Evolutionary conservation across 1,284 basidiomycete genomes (phyloP), one percentile per base, ranked within the genome.

Genomic region (Papiliotrema nemorosa): DNA sequence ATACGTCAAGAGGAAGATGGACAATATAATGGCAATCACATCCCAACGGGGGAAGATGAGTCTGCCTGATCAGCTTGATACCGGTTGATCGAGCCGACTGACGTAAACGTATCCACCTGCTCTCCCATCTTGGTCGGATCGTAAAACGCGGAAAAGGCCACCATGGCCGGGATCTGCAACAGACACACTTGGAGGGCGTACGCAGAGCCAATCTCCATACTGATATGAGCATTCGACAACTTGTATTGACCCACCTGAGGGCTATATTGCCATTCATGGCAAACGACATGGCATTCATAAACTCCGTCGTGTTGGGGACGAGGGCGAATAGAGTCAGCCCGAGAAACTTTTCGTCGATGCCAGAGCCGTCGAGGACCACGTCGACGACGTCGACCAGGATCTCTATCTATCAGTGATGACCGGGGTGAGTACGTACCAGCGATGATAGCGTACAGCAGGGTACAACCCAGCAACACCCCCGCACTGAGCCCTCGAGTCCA

Each of bases 221-320:
- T 96, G 48, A 31, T 14, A 42, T 47, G 26, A 52, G 33, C 33
- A 26, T 21, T 22, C 26, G 31, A n/a, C n/a, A 29, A 16, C n/a
- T 5, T 22, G 24, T 20, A 14, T 25, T 21, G 9, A 66, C 82
- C 43, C 60, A 90, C 91, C 89, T 92, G 21, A 99, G 78, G 1
- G 96, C 91, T 60, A 99, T 98, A 72, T 98, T 98, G 14, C 89
- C 94, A 66, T 96, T 89, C 62, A 99, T 77, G 16, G 96, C 94
- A 67, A 99, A 99, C n/a, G 91, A 94, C 67, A 98, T 96, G 49
- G 96, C 96, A 70, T 98, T 98, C 94, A 98, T 97, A 72, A 99
- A 98, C 76, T 99, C 96, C 20, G 96, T 98, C 16, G 93, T 97
- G 73, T 98, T 98, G 10, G 96, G 96, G 0, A 98, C 93, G 29